Evolutionary conservation across 805 yeast species (phyloP), one percentile per base, ranked within the genome.

Genomic region (Spencermartinsiella europaea): DNA sequence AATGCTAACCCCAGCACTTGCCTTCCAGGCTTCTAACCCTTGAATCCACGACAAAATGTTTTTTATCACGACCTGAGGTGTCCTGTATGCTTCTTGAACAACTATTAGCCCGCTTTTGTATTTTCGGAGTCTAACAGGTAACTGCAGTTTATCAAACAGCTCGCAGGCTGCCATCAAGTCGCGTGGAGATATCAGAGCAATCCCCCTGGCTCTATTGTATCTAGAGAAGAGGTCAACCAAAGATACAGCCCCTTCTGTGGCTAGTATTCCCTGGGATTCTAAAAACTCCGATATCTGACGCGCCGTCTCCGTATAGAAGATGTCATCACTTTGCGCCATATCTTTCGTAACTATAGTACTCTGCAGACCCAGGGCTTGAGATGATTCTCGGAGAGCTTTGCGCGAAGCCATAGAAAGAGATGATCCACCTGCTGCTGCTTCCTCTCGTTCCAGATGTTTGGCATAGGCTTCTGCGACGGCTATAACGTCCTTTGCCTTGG

Each of bases 201-300:
- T 68, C 5, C 87, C 80, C 53, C 85, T 71, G 0, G 83, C 73
- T 49, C 83, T 70, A 54, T 84, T 84, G 64, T 80, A 84, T 21
- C 78, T 52, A 0, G 82, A 78, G 62, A 73, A 85, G 16, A 84
- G 58, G 55, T 84, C 91, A 42, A 77, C 73, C 28, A 83, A 54
- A 0, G 87, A 72, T 16, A 80, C 67, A 2, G 85, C 86, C 38
- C 82, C 81, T 40, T 73, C 74, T 31, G 67, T 69, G 35, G 67
- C 71, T 46, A 81, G 54, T 20, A 80, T 50, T 42, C 77, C 54
- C 49, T 68, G 59, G 51, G 64, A 63, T 7, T 69, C 65, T 7
- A 85, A 67, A 62, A 79, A 89, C 55, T 85, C 95, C 35, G 87
- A 81, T 2, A 91, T 60, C 57, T 87, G 90, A 44, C 95, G 73